Percentiles rank a stretch among this genome's conserved stretches.
phyloP scores from a whole-genome alignment of 78 protist genomes.

The Dictyostelium purpureum region DNA sequence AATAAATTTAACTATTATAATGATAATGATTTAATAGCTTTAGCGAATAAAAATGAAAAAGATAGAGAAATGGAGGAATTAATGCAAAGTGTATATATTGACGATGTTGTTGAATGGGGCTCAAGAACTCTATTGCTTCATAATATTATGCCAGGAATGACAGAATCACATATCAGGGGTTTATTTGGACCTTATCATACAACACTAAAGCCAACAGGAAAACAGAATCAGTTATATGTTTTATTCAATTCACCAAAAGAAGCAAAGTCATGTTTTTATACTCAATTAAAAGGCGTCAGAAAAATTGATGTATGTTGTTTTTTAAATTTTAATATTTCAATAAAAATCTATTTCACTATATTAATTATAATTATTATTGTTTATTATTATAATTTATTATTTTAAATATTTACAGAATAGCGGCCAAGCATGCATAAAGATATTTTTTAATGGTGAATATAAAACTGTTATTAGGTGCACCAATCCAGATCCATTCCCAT shows the following conservation, averaged over 20 bases:
- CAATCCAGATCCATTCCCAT: slow-evolving; percentile 73
- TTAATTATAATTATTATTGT: not conserved
- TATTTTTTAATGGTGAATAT: slow-evolving; percentile 48
- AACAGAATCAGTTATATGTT: slow-evolving; percentile 51
- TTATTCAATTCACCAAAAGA: slow-evolving; percentile 25
- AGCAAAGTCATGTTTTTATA: slow-evolving; percentile 42
- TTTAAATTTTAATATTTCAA: not conserved
- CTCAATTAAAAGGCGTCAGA: slow-evolving; percentile 42
- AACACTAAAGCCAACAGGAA: slow-evolving; percentile 13
- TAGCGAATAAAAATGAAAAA: not conserved
- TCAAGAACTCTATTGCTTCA: slow-evolving; percentile 61
- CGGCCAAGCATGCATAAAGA: slow-evolving; percentile 68
- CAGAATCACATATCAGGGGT: slow-evolving; percentile 2
- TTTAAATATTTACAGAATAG: slow-evolving; percentile 16
- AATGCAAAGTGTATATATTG: slow-evolving; percentile 8
- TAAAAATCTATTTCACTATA: not conserved
- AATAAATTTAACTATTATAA: not conserved
- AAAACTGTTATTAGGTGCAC: slow-evolving; percentile 70
- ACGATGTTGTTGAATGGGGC: slow-evolving; percentile 45
- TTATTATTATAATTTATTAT: not conserved
- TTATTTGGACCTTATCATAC: slow-evolving; percentile 1
- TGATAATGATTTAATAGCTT: not conserved
- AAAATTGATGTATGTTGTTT: slow-evolving; percentile 65
- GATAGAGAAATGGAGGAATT: slow-evolving; percentile 11
- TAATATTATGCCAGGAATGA: slow-evolving; percentile 67